Percentiles rank a stretch among this genome's conserved stretches.
These are phyloP conservation scores for Apiotrichum gamsii DNA, from an alignment of 1,284 basidiomycete genomes.

Conservation along the genomic window DNA sequence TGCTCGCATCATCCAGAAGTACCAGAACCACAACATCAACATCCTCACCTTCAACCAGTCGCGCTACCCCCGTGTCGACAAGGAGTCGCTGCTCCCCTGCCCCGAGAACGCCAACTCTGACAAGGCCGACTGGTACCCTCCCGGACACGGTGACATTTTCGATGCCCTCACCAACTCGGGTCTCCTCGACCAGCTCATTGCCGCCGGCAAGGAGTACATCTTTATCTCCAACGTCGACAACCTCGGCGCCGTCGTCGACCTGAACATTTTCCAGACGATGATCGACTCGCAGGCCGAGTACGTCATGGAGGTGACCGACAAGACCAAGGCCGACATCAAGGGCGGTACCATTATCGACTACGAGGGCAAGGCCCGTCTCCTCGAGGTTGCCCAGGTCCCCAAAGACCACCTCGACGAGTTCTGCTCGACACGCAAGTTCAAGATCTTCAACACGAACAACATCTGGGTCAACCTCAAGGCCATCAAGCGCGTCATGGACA, in stretches of 20 bases:
- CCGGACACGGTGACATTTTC: slow-evolving; percentile 85
- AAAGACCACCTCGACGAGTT: slow-evolving; percentile 98
- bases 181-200: slow-evolving; percentile 87
- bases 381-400: slow-evolving; percentile 98
- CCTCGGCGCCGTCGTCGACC: slow-evolving; percentile 86
- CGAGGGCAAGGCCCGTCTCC: slow-evolving; percentile 84
- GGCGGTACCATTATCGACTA: slow-evolving; percentile 98
- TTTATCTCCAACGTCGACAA: slow-evolving; percentile 99
- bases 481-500: slow-evolving; percentile 91
- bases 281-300: slow-evolving; percentile 81
- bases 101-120: slow-evolving; percentile 80
- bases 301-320: slow-evolving; percentile 99
- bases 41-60: slow-evolving; percentile 93
- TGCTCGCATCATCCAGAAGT: slow-evolving; percentile 97
- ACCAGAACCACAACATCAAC: slow-evolving; percentile 92
- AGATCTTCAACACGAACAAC: slow-evolving; percentile 76
- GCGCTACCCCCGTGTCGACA: slow-evolving; percentile 93
- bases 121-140: slow-evolving; percentile 98
- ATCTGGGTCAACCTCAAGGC: slow-evolving; percentile 78
- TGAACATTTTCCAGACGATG: slow-evolving; percentile 67
- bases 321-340: slow-evolving; percentile 99
- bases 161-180: slow-evolving; percentile 72
- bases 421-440: slow-evolving; percentile 80
- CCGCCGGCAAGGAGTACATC: slow-evolving; percentile 97
- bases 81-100: slow-evolving; percentile 86